Evolutionary conservation across 1,284 basidiomycete genomes (phyloP).

Genomic region (Marasmius sp.): DNA sequence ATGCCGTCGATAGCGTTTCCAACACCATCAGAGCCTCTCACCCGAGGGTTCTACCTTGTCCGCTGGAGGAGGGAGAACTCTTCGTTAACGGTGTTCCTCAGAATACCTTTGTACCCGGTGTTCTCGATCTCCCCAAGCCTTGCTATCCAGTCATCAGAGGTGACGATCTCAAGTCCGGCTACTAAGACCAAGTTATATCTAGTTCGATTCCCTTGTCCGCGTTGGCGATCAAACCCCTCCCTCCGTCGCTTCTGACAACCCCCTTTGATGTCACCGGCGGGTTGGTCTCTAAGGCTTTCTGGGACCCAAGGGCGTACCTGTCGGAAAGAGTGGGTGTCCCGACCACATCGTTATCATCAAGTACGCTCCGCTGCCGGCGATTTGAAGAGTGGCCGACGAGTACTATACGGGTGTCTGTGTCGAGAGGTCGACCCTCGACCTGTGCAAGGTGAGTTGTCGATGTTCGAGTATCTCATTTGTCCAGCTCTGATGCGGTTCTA

Average conservation of each 20-base stretch:
- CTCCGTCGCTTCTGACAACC: constrained; percentile 97
- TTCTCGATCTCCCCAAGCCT: constrained; percentile 93
- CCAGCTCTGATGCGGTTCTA: constrained; percentile 3
- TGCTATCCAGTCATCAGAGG: constrained; percentile 99
- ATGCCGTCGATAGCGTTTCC: constrained; percentile 90
- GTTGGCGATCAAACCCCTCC: too few relatives aligned
- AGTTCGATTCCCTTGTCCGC: too few relatives aligned
- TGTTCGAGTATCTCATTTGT: constrained; percentile 4
- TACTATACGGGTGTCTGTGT: constrained; percentile 95
- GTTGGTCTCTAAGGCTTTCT: constrained; percentile 89
- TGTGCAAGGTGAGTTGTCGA: constrained; percentile 72
- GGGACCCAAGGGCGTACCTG: constrained; percentile 89
- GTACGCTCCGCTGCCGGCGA: constrained; percentile 93
- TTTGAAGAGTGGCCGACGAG: constrained; percentile 97
- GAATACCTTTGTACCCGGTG: constrained; percentile 98
- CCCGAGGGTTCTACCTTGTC: constrained; percentile 92
- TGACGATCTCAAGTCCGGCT: too few relatives aligned
- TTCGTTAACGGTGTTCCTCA: constrained; percentile 97
- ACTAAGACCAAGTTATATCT: too few relatives aligned
- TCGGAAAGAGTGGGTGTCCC: too few relatives aligned
- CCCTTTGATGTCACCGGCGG: constrained; percentile 98
- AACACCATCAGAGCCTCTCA: constrained; percentile 83
- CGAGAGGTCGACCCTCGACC: constrained; percentile 83
- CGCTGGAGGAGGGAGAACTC: constrained; percentile 93
- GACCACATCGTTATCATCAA: constrained; percentile 98